Conservation (phyloP, 352 stramenopile genomes). For the Phytophthora sojae region DNA sequence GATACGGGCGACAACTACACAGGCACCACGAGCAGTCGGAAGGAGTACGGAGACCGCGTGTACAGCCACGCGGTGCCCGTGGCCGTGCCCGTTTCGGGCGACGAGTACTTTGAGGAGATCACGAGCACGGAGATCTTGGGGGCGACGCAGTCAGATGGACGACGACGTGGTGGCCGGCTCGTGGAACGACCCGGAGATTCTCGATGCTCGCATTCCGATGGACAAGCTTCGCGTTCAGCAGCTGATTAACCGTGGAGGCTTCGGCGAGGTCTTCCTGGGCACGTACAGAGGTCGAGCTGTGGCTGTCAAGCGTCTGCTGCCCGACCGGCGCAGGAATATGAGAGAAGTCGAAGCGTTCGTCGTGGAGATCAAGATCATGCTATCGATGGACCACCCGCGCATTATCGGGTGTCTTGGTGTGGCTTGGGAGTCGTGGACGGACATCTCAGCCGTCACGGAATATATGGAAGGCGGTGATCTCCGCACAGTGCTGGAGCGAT, state of each 20-base stretch:
- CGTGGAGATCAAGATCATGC: conserved; percentile 49
- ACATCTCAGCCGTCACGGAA: conserved; percentile 47
- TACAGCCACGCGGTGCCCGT: conserved; percentile 31
- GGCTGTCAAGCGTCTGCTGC: conserved; percentile 60
- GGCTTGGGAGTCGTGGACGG: conserved; percentile 47
- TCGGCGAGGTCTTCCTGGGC: conserved; percentile 53
- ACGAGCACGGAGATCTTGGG: conserved; percentile 33
- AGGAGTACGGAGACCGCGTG: conserved; percentile 30
- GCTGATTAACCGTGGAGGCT: conserved; percentile 54
- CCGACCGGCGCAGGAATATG: conserved; percentile 53
- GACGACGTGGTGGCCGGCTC: conserved; percentile 17
- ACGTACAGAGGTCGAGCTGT: conserved; percentile 48
- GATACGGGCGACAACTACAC: conserved; percentile 25
- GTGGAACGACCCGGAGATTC: conserved; percentile 41
- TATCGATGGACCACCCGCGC: conserved; percentile 47
- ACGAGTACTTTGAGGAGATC: conserved; percentile 37
- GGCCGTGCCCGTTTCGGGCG: conserved; percentile 28
- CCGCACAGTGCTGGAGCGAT: conserved; percentile 42
- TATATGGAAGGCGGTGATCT: conserved; percentile 60
- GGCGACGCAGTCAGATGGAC: conserved; percentile 34
- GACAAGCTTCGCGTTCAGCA: conserved; percentile 45
- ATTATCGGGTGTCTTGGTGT: conserved; percentile 56
- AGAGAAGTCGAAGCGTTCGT: conserved; percentile 55
- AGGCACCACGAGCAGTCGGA: conserved; percentile 31
- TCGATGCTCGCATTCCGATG: conserved; percentile 45